These are phyloP conservation scores for Paraphoma chrysanthemicola DNA, from an alignment of 2,329 filamentous ascomycete genomes.

Conservation along the genomic window DNA sequence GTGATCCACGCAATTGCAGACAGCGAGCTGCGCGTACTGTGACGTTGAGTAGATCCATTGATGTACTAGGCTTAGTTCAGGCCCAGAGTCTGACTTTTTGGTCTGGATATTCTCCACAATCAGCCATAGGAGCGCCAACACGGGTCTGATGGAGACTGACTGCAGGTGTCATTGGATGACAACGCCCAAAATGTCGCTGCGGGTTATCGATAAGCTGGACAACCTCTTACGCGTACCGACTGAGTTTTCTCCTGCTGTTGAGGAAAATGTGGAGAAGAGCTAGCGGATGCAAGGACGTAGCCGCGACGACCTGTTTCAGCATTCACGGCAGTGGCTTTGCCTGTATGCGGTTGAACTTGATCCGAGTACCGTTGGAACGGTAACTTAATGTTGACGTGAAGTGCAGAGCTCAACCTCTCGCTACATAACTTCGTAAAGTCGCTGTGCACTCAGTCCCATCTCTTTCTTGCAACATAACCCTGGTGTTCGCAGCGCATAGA, in stretches of 20 bases:
- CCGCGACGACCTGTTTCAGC: neutral
- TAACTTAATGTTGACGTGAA: too few relatives aligned
- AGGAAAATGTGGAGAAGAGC: constrained; percentile 37
- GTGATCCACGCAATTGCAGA: constrained; percentile 27
- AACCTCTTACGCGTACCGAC: constrained; percentile 43
- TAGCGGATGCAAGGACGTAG: constrained; percentile 21
- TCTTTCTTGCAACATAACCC: too few relatives aligned
- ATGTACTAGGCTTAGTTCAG: constrained; percentile 17
- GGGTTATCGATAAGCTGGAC: constrained; percentile 26
- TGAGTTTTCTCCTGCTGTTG: constrained; percentile 28
- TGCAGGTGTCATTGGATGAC: constrained; percentile 28
- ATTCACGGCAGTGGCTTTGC: neutral
- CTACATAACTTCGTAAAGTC: too few relatives aligned
- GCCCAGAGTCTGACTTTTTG: constrained; percentile 10
- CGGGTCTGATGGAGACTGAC: constrained; percentile 11
- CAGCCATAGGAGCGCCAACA: constrained; percentile 19
- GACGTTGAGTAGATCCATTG: constrained; percentile 14
- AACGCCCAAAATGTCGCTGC: constrained; percentile 14
- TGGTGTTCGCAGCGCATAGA: neutral
- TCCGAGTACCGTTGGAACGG: too few relatives aligned
- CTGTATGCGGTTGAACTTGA: too few relatives aligned
- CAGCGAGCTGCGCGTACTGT: constrained; percentile 24
- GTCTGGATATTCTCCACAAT: neutral
- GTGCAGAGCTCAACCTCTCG: too few relatives aligned
- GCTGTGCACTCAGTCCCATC: too few relatives aligned